Evolutionary conservation across 129 eudicot species (phyloP), one percentile per base, ranked within the genome.

Genomic region (Deinandra increscens): DNA sequence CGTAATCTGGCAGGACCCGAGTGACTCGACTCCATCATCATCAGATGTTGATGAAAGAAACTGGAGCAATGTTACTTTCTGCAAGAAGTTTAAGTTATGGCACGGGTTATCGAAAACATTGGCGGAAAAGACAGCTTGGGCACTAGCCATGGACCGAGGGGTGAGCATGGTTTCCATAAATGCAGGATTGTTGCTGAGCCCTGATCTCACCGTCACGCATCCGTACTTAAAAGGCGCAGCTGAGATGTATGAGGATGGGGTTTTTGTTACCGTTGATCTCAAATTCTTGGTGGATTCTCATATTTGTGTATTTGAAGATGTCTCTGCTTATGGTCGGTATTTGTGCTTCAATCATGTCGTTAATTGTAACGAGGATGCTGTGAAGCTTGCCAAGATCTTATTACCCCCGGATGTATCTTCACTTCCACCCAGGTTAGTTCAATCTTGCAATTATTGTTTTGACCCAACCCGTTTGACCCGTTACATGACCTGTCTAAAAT

Each of bases 201-300:
- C 91, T 11, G 84, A 88, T 55, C 80, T 88, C 67, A 80, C 84
- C 31, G 81, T 91, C 72, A 84, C 85, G 6, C 84, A 82, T 42
- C 97, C 97, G 17, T 91, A 91, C 70, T 66, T 91, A 41, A 78
- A 88, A 77, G 97, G 97, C 41, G 97, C 97, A 22, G 94, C 96
- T 34, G 96, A 91, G 80, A 91, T 91, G 97, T 91, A 80, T 34
- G 78, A 86, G 77, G 94, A 84, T 29, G 97, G 97, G 0, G 87
- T 91, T 23, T 81, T 91, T 51, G 97, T 88, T 14, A 84, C 97
- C 0, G 94, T 88, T 17, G 97, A 91, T 66, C 82, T 86, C 3
- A 73, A 71, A 14, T 88, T 84, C 85, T 77, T 91, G 83, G 94
- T 91, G 1, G 89, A 91, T 9, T 86, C 97, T 14, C 94, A 91